Base-by-base conservation (phyloP, 768 basidiomycete species). In the Boletus reticuloceps region DNA sequence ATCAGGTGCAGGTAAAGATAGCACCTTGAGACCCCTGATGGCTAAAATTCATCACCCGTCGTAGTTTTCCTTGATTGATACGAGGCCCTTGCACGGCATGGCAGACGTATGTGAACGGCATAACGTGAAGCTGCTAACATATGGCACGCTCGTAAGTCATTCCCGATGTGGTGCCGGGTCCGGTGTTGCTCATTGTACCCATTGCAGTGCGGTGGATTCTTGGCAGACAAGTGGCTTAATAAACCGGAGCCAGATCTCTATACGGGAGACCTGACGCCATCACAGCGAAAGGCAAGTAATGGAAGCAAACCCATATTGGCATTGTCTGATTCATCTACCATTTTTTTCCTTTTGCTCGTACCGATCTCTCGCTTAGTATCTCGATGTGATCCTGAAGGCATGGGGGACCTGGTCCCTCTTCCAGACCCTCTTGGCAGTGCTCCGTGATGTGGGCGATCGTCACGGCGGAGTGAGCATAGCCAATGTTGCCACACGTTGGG, bases 391-490 rank as follows among this genome's bases (percentile, higher is more conserved):
- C 58, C 64, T 87, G 46, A 83, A 81, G 59, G 87, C 81, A 1
- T 93, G 91, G 90, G 91, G 90, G 3, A 77, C 70, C 46, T 93
- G 90, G 90, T 61, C 74, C 9, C 79, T 91, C 27, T 91, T 93
- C 70, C 91, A 91, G 64, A 63, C 72, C 0, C 78, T 93, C 0
- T 72, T 93, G 40, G 51, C 64, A 20, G 78, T 80, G 39, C 76
- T 93, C 32, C 80, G 83, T 20, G 63, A 59, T n/a, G 79, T 92
- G 52, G 90, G 83, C 5, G 80, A 87, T 74, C 81, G 79, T 22
- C 85, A 90, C 68, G 79, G 77, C 20, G 80, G 81, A 12, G 72
- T 77, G 44, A 88, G 84, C 70, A 84, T 93, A 37, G 82, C 91
- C 50, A 91, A 91, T 64, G 74, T 93, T 38, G 89, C 90, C 32